Evolutionary conservation across 345 rosid genomes (phyloP).

Genomic region (Zanthoxylum bungeanum): DNA sequence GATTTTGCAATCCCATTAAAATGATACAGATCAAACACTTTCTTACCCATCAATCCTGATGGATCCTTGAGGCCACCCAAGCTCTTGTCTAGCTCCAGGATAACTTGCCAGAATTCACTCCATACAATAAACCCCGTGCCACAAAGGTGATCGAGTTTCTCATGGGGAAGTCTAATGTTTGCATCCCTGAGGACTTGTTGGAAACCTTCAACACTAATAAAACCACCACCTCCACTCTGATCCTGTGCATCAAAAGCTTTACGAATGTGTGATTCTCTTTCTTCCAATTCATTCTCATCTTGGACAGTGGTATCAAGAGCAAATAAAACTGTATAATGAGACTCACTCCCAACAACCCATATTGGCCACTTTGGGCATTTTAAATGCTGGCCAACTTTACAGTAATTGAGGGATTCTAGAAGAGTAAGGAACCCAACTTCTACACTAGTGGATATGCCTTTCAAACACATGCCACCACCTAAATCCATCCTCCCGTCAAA

Average conservation of each 20-base stretch:
- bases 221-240: conserved; percentile 99
- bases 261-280: conserved; percentile 83
- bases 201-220: conserved; percentile 90
- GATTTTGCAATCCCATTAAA: conserved; percentile 98
- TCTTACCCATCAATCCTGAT: conserved; percentile 91
- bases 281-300: conserved; percentile 92
- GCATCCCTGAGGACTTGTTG: conserved; percentile 76
- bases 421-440: conserved; percentile 98
- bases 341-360: conserved; percentile 99
- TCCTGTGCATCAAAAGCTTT: conserved; percentile 92
- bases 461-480: conserved; percentile 91
- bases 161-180: conserved; percentile 56
- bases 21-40: conserved; percentile 91
- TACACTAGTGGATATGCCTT: conserved; percentile 73
- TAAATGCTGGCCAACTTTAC: conserved; percentile 92
- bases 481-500: conserved; percentile 97
- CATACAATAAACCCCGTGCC: conserved; percentile 85
- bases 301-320: conserved; percentile 85
- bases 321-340: conserved; percentile 94
- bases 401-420: conserved; percentile 88
- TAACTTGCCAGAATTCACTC: conserved; percentile 97
- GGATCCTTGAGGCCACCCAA: conserved; percentile 90
- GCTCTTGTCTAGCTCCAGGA: conserved; percentile 72
- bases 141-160: conserved; percentile 68
- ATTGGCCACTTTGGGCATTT: conserved; percentile 97